Percentiles rank a stretch among this genome's conserved stretches.
Conservation (phyloP, 257 asterid species). For the Fraxinus cuspidata region DNA sequence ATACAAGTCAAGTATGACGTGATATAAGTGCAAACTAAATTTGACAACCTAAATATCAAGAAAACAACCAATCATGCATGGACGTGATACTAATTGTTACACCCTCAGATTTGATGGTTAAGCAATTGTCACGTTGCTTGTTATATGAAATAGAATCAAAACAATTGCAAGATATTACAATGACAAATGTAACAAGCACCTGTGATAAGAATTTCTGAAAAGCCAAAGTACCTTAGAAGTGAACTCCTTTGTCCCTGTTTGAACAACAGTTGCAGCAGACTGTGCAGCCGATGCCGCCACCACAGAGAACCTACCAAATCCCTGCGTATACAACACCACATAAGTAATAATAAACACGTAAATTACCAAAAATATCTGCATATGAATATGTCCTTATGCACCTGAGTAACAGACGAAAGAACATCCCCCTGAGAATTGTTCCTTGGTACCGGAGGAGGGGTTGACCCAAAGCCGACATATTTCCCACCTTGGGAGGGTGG, state of each 20-base stretch:
- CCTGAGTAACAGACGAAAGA: conserved; percentile 78
- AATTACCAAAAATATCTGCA: background rate
- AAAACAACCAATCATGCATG: background rate
- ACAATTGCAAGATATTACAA: background rate
- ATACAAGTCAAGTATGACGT: background rate
- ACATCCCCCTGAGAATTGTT: conserved; percentile 68
- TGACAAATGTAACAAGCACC: background rate
- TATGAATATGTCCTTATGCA: conserved; percentile 12
- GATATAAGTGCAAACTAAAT: background rate
- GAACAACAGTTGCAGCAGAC: conserved; percentile 85
- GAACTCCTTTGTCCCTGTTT: conserved; percentile 83
- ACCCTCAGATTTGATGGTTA: background rate
- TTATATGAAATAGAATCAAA: background rate
- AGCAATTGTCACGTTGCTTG: background rate
- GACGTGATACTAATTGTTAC: background rate
- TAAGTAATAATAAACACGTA: background rate
- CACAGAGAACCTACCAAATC: conserved; percentile 82
- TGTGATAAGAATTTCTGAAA: background rate
- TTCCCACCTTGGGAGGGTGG: conserved; percentile 96
- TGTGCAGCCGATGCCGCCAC: conserved; percentile 86
- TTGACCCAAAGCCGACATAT: conserved; percentile 90
- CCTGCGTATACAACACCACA: conserved; percentile 42
- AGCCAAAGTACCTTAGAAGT: conserved; percentile 62
- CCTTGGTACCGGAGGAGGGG: conserved; percentile 46
- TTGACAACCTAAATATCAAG: background rate